Conservation (phyloP, 768 basidiomycete genomes). For the Leccinum subtestaceum region DNA sequence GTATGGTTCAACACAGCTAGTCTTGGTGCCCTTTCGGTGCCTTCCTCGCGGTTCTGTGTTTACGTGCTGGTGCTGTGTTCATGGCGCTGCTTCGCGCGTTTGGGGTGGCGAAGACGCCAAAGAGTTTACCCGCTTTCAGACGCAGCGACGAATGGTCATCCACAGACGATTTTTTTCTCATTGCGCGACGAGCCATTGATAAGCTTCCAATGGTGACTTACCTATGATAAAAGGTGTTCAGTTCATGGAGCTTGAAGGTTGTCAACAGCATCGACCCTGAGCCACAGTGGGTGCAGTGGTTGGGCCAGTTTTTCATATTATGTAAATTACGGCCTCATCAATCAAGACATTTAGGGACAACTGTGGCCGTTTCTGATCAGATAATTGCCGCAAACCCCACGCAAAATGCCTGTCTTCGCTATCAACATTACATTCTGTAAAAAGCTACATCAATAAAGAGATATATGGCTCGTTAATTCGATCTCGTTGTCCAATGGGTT, state of each 20-base stretch:
- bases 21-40: neutral
- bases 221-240: neutral
- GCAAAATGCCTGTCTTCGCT: neutral
- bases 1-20: neutral
- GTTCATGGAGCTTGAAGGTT: neutral
- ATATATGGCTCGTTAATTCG: slow-evolving; percentile 7
- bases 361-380: neutral
- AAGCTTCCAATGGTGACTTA: neutral
- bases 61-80: neutral
- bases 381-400: neutral
- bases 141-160: neutral
- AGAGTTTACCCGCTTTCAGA: neutral
- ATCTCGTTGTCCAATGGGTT: slow-evolving; percentile 5
- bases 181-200: neutral
- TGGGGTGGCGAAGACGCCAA: neutral
- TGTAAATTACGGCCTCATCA: neutral
- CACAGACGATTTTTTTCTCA: neutral
- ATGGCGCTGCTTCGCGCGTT: neutral
- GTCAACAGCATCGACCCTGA: neutral
- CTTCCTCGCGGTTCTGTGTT: neutral
- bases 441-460: neutral
- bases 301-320: neutral
- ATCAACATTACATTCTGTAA: neutral
- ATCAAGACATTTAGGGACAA: neutral
- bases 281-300: neutral